Base-by-base conservation (phyloP, 2,329 filamentous ascomycete genomes). In the Scedosporium apiospermum region DNA sequence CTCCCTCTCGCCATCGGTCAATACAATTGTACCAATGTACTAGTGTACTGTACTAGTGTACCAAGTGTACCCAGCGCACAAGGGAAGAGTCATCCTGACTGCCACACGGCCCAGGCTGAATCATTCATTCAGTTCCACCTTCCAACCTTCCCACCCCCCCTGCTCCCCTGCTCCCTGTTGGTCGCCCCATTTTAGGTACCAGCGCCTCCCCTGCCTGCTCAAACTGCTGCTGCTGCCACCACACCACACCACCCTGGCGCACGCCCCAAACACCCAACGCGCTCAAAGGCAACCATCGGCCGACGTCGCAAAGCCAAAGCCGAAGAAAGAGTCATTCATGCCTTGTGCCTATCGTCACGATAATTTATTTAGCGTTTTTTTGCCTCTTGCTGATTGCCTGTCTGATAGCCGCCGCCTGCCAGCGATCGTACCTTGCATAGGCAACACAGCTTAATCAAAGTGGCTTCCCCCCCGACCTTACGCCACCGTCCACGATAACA, bases 351-450 rank as follows among this genome's bases (percentile, higher is more conserved):
- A 42, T 26, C 46, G 60, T 53, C 38, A 46, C 53, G 4, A 44
- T 59, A 14, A 41, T 21, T 59, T 46, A 59, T 16, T 41, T 18
- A 38, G 41, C 59, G 34, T 30, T 61, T 34, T 51, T 41, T 4
- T 51, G 27, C 26, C 16, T 42, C 53, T 38, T 62, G 60, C 34
- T 62, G 53, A 53, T 62, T 58, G 46, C 38, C 26, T 44, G 23
- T 27, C 60, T 27, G 46, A 61, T 61, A 42, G 41, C 34, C 57
- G 30, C 21, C n/a, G 34, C 34, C 38, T 44, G 34, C 38, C n/a
- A 30, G 59, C 59, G 44, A 58, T 58, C 60, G 60, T 62, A 62
- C 60, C 60, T 62, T 62, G 60, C 60, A 62, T 58, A 62, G 49
- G 51, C 51, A 38, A 14, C 51, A 57, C 30, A 51, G 30, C 49